Conservation (phyloP, 768 basidiomycete species). For the Phylloporus scabripes region DNA sequence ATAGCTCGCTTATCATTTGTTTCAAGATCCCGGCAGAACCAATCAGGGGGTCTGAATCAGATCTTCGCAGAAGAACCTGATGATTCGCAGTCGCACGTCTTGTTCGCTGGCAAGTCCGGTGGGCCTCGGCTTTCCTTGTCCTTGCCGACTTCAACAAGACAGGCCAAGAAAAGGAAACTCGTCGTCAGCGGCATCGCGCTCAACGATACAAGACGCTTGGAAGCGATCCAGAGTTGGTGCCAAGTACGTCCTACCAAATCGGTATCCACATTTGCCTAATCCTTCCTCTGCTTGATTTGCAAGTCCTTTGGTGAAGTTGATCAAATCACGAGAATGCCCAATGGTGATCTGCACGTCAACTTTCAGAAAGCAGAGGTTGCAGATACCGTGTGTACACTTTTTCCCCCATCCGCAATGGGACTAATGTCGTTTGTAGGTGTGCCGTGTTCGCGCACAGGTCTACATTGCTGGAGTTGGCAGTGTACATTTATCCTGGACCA, state of each 20-base stretch:
- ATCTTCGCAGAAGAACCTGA: slow-evolving; percentile 25
- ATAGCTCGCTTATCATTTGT: slow-evolving; percentile 32
- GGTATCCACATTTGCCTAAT: neutral
- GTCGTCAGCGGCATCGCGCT: slow-evolving; percentile 64
- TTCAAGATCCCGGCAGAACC: slow-evolving; percentile 16
- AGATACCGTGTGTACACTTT: slow-evolving; percentile 54
- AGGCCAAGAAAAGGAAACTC: slow-evolving; percentile 55
- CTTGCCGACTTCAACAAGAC: slow-evolving; percentile 34
- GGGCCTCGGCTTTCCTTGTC: slow-evolving; percentile 29
- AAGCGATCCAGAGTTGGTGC: slow-evolving; percentile 70
- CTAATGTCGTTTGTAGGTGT: slow-evolving; percentile 47
- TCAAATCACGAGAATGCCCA: slow-evolving; percentile 67
- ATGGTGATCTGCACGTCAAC: slow-evolving; percentile 73
- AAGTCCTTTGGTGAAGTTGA: slow-evolving; percentile 74
- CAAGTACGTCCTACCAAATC: slow-evolving; percentile 42
- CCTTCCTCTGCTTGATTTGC: slow-evolving; percentile 4
- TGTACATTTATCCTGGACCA: slow-evolving; percentile 70
- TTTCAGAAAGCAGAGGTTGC: slow-evolving; percentile 74
- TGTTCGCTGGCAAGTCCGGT: slow-evolving; percentile 23
- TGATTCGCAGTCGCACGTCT: slow-evolving; percentile 26
- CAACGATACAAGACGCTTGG: slow-evolving; percentile 57
- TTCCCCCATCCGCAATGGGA: neutral
- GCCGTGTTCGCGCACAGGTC: slow-evolving; percentile 71
- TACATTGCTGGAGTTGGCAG: slow-evolving; percentile 71
- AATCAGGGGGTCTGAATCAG: slow-evolving; percentile 12